Base-by-base conservation (phyloP, 2,329 filamentous ascomycete species). In the Colletotrichum lupini region DNA sequence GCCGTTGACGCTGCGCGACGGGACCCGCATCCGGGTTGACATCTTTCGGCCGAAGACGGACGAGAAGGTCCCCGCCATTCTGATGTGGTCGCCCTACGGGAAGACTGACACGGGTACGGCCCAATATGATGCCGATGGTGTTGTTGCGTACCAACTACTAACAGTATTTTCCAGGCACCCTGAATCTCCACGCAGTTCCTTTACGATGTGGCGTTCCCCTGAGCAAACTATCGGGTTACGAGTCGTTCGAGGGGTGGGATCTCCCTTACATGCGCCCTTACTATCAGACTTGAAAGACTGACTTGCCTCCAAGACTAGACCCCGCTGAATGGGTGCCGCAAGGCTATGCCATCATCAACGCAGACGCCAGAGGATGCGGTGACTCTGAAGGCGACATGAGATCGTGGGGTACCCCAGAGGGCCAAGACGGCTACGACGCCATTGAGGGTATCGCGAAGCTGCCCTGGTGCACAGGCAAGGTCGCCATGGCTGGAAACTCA, bases 81-180 rank as follows among this genome's bases (percentile, higher is more conserved):
- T 71, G 30, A 67, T 71, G 68, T 71, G 68, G 68, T 61, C 62
- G 3, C 68, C 68, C 0, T 72, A 61, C 8, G 63, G 68, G 4
- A 72, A 67, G 14, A 62, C 24, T n/a, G 63, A 49, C 5, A 49
- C 49, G 4, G 57, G 68, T 56, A 9, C 2, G 1, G 55, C 4
- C 9, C 35, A 61, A 12, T 22, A n/a, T 42, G 11, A 24, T n/a
- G 2, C 16, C 16, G 1, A 5, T 37, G 28, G 24, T 4, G 4
- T 56, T 6, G 8, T 24, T 46, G 26, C 4, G 16, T 12, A 19
- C 3, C 5, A 42, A 42, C 5, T 16, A 30, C 8, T 49, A 0
- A 58, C 11, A 11, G 0, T 32, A 7, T n/a, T 4, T 12, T n/a
- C 26, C 3, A 19, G 35, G 22, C 14, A 19, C 5, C 6, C 6